Evolutionary conservation across 2,329 filamentous ascomycete genomes (phyloP), one percentile per base, ranked within the genome.

Genomic region (Fusarium nematophilum): DNA sequence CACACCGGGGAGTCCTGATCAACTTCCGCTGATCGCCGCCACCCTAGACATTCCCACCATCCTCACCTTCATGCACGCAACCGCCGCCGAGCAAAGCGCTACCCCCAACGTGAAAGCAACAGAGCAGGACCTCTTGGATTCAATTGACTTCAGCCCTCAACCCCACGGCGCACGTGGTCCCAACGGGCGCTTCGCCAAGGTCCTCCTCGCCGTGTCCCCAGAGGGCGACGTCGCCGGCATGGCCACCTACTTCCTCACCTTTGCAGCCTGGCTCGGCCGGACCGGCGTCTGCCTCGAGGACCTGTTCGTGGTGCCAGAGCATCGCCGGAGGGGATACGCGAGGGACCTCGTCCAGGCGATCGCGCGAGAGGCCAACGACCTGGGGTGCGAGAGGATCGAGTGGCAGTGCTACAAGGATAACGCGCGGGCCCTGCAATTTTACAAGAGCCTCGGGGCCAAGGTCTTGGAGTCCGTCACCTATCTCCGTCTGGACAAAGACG

Each of bases 231-330:
- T 56, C 18, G 46, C 53, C 14, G 53, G 46, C 38, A 51, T 52
- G 46, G 46, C 53, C 23, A 56, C 47, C 26, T 56, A 51, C 37
- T 55, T 51, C 31, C 9, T 55, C 38, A 43, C 46, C 3, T 55
- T 44, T 29, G 51, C 36, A 9, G 44, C 44, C 15, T 54, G 44
- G 44, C 27, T 49, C 6, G 51, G 43, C 13, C 27, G 36, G 11
- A 25, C 36, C 8, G 30, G 51, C 23, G 46, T 51, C 17, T 43
- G 37, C 13, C 39, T 51, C 5, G 52, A 55, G 14, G 46, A 56
- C 34, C 46, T 51, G 18, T 56, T 27, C 17, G 47, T 56, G 21
- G 15, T 29, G 7, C 46, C 38, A 21, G 31, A 23, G 31, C 39
- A 51, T 21, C 52, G 52, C 25, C 52, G 52, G 25, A 33, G 21